Evolutionary conservation across 257 asterid species (phyloP), one percentile per base, ranked within the genome.

Genomic region (Eustoma russellianum): DNA sequence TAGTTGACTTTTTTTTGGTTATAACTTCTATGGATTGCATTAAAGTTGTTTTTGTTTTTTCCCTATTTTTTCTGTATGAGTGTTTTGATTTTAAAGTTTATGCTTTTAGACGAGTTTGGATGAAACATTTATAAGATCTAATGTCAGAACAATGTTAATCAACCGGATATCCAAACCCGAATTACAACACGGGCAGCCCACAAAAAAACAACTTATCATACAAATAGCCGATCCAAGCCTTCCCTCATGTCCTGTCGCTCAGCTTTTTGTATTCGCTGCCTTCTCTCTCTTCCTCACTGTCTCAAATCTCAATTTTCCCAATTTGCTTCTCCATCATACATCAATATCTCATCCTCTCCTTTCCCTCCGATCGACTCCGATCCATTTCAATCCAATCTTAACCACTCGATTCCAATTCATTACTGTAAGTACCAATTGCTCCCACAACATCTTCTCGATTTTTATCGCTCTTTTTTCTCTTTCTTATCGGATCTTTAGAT

Each of bases 391-490:
- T 64, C 79, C 65, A 60, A 70, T 24, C 30, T 11, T 38, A 38
- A 72, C 75, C 68, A 52, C 60, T 67, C 73, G 78, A 65, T 63
- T 65, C 78, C 2, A 57, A 57, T 33, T 51, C 57, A 53, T 46
- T 61, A 64, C 82, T 66, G 88, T 84, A 79, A 77, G 84, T 67
- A 41, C 33, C 40, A 9, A 34, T 41, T 60, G 61, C 35, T 35
- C 38, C 45, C 3, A 0, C 4, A 2, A 11, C 12, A 11, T 7
- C 12, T 38, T n/a, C n/a, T n/a, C n/a, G n/a, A n/a, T n/a, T n/a
- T n/a, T n/a, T n/a, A n/a, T n/a, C n/a, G n/a, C n/a, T n/a, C n/a
- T n/a, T n/a, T 24, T 40, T 52, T 56, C 15, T 28, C 9, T 17
- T 33, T 13, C 15, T 65, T 38, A n/a, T 54, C 41, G 28, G 65